These are phyloP conservation scores for Solanum clarkiae DNA, from an alignment of 257 asterid genomes.

Conservation along the genomic window DNA sequence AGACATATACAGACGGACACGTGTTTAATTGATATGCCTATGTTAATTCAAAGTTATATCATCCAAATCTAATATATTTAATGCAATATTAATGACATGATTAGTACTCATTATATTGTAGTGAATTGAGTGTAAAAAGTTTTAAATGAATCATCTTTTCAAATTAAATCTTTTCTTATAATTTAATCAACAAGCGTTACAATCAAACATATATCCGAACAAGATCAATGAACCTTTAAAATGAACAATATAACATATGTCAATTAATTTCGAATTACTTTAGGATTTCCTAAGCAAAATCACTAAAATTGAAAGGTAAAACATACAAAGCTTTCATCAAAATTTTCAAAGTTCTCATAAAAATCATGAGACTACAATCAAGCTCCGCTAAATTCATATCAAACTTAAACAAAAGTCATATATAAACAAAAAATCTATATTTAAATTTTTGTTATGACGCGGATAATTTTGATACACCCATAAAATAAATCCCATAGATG, in stretches of 20 bases:
- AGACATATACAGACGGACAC: not conserved
- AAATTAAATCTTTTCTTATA: not conserved
- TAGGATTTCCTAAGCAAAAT: slow-evolving; percentile 34
- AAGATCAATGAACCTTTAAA: not conserved
- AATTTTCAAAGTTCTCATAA: not conserved
- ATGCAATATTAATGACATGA: not conserved
- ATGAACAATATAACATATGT: not conserved
- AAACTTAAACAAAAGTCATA: not conserved
- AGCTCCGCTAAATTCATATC: not conserved
- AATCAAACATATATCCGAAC: not conserved
- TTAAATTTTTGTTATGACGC: slow-evolving; percentile 15
- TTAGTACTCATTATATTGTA: not conserved
- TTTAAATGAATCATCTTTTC: slow-evolving; percentile 29
- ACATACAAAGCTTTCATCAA: not conserved
- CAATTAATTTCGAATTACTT: slow-evolving; percentile 2
- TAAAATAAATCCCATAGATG: not conserved
- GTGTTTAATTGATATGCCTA: not conserved
- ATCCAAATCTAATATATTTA: not conserved
- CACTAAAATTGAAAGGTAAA: slow-evolving; percentile 3
- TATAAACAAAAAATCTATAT: not conserved
- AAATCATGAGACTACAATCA: not conserved
- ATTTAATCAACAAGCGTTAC: slow-evolving; percentile 5
- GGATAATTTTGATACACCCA: not conserved
- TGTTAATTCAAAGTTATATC: not conserved
- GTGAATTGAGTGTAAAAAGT: not conserved